A percentile compares a stretch with the other conserved stretches of the same genome.
phyloP scores from a whole-genome alignment of 164 flowering plant species.

The Sextonia rubra region DNA sequence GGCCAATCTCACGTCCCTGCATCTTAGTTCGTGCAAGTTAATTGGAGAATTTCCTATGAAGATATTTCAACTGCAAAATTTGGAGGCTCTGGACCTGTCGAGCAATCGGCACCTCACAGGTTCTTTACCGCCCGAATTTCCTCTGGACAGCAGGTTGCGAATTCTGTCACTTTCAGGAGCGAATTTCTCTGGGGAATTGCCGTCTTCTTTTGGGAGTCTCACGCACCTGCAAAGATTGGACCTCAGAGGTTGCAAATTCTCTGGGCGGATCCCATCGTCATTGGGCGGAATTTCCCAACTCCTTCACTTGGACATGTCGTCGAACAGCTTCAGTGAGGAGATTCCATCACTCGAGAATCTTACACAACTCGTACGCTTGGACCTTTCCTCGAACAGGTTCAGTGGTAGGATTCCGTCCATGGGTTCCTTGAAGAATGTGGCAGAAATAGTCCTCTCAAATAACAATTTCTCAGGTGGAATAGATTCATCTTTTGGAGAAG shows the following conservation, averaged over 20 bases:
- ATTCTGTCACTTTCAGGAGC: slow-evolving; percentile 23
- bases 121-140: slow-evolving; percentile 33
- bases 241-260: slow-evolving; percentile 22
- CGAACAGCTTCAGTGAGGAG: slow-evolving; percentile 32
- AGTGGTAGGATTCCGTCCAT: slow-evolving; percentile 35
- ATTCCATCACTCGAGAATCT: slow-evolving; percentile 29
- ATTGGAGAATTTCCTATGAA: slow-evolving; percentile 28
- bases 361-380: slow-evolving; percentile 12
- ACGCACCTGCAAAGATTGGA: slow-evolving; percentile 24
- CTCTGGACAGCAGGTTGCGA: slow-evolving; percentile 17
- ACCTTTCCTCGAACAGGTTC: slow-evolving; percentile 29
- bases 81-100: slow-evolving; percentile 22
- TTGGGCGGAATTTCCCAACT: slow-evolving; percentile 24
- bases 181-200: slow-evolving; percentile 30
- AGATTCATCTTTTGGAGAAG: slow-evolving; percentile 22
- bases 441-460: slow-evolving; percentile 20
- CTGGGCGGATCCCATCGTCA: slow-evolving; percentile 37
- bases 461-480: slow-evolving; percentile 31
- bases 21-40: slow-evolving; percentile 24
- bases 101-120: slow-evolving; percentile 24
- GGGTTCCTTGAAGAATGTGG: slow-evolving; percentile 22
- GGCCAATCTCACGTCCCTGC: slow-evolving; percentile 24
- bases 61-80: slow-evolving; percentile 21
- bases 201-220: slow-evolving; percentile 33
- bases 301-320: slow-evolving; percentile 38